Percentiles rank a stretch among this genome's conserved stretches.
phyloP scores from a whole-genome alignment of 2,329 filamentous ascomycete genomes.

The Microdochium bolleyi region DNA sequence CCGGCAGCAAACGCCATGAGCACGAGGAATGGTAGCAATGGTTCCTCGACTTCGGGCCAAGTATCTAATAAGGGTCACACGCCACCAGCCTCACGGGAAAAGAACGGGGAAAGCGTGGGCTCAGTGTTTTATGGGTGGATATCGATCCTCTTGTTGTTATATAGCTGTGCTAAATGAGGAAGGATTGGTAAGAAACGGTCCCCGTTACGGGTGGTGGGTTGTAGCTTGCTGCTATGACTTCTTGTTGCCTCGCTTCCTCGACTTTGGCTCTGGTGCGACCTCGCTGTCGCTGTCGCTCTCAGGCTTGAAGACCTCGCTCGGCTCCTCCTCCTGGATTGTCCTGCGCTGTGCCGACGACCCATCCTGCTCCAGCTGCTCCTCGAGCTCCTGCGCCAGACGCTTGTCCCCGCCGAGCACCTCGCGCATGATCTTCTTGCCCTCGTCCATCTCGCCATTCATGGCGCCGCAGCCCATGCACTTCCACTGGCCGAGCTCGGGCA shows the following conservation, averaged over 20 bases:
- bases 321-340: background rate
- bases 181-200: no score
- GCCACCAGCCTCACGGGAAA: no score
- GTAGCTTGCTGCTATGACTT: background rate
- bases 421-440: constrained; percentile 63
- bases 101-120: no score
- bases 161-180: no score
- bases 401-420: constrained; percentile 39
- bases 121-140: no score
- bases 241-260: background rate
- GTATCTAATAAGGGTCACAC: no score
- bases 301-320: background rate
- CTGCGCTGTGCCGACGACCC: background rate
- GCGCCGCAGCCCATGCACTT: constrained; percentile 78
- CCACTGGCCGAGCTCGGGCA: constrained; percentile 81
- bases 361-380: background rate
- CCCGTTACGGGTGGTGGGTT: no score
- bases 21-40: no score
- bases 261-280: background rate
- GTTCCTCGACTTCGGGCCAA: no score
- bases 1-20: no score
- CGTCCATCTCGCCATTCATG: constrained; percentile 75
- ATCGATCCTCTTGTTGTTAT: no score
- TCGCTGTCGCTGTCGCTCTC: background rate
- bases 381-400: background rate